Evolutionary conservation across 2,329 filamentous ascomycete species (phyloP).

Genomic region (Paecilomyces sp.): DNA sequence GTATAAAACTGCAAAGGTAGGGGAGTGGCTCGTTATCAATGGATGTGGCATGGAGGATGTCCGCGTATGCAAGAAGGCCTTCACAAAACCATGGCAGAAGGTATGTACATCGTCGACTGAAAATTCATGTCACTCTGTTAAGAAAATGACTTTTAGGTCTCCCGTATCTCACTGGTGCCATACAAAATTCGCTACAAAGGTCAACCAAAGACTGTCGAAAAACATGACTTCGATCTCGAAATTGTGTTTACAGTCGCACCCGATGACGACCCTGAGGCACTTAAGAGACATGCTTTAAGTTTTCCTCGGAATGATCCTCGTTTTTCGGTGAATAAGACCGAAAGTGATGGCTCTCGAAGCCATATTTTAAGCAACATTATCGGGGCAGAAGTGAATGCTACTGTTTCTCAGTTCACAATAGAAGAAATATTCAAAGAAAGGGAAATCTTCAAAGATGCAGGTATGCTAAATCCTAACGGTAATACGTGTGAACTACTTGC

Average conservation of each 20-base stretch:
- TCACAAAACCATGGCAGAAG: conserved; percentile 65
- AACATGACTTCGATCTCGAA: conserved; percentile 72
- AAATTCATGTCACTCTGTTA: not conserved
- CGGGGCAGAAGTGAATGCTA: conserved; percentile 76
- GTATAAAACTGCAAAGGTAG: conserved; percentile 64
- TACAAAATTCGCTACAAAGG: conserved; percentile 78
- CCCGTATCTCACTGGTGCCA: conserved; percentile 32
- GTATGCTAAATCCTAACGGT: conserved; percentile 25
- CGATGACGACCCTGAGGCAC: conserved; percentile 60
- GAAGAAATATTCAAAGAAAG: conserved; percentile 78
- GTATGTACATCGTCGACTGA: conserved; percentile 12
- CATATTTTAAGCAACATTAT: conserved; percentile 68
- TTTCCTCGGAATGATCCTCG: conserved; percentile 57
- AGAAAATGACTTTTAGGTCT: conserved; percentile 13
- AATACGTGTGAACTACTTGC: conserved; percentile 13
- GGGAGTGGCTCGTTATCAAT: conserved; percentile 82
- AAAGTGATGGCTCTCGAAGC: conserved; percentile 59
- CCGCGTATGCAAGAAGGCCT: conserved; percentile 70
- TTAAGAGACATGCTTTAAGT: conserved; percentile 77
- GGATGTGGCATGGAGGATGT: conserved; percentile 69
- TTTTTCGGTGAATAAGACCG: conserved; percentile 26
- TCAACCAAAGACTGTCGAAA: conserved; percentile 85
- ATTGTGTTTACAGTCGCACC: conserved; percentile 84
- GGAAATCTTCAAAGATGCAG: conserved; percentile 67
- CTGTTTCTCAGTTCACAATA: conserved; percentile 87